Conservation (phyloP, 1,139 yeast genomes). For the Yamadazyma friedrichii region DNA sequence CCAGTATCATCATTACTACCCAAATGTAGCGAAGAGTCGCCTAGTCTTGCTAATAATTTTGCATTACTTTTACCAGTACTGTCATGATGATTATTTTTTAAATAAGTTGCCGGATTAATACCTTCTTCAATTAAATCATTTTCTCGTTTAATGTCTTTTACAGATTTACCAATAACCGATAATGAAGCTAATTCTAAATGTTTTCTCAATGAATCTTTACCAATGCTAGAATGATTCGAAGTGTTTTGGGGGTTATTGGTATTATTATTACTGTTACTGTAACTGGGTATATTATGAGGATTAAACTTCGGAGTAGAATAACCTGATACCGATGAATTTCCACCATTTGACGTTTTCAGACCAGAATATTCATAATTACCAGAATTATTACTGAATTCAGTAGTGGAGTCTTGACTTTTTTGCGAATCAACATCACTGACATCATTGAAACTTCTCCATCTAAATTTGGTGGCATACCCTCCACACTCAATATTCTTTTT, state of each 20-base stretch:
- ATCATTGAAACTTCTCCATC: slow-evolving; percentile 56
- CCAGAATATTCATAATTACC: neutral
- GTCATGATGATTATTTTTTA: slow-evolving; percentile 9
- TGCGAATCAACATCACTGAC: neutral
- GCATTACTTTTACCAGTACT: slow-evolving; percentile 13
- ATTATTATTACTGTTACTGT: neutral
- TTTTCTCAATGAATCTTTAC: slow-evolving; percentile 24
- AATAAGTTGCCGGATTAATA: slow-evolving; percentile 37
- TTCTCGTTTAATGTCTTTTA: slow-evolving; percentile 48
- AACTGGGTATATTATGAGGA: neutral
- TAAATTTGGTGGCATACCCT: slow-evolving; percentile 63
- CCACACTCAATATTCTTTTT: slow-evolving; percentile 29
- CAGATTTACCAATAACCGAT: slow-evolving; percentile 52
- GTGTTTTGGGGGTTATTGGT: neutral
- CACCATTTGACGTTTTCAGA: neutral
- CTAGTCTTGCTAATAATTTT: slow-evolving; percentile 15
- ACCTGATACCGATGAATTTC: neutral
- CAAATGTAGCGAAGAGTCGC: slow-evolving; percentile 17
- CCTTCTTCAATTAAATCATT: slow-evolving; percentile 50
- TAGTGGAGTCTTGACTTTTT: neutral
- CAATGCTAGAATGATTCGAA: neutral
- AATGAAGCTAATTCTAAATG: slow-evolving; percentile 55
- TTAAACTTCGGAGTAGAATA: neutral
- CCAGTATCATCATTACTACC: neutral
- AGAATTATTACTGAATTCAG: neutral